Evolutionary conservation across 1,139 yeast genomes (phyloP).

Genomic region (Geotrichum carabidarum): DNA sequence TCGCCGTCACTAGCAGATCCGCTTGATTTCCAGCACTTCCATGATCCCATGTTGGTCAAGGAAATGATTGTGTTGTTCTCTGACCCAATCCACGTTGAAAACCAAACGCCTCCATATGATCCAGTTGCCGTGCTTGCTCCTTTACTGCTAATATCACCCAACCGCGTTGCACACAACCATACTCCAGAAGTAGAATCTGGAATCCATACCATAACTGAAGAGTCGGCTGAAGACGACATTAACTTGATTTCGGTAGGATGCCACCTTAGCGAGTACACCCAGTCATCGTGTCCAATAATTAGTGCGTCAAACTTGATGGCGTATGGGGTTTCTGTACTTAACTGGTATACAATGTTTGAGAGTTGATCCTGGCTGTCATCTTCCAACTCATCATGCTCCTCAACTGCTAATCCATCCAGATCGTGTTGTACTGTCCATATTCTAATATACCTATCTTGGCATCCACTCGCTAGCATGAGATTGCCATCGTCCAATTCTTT

Average conservation of each 20-base stretch:
- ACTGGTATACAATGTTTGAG: constrained; percentile 31
- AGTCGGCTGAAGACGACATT: constrained; percentile 86
- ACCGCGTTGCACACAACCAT: constrained; percentile 75
- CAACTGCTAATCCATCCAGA: constrained; percentile 33
- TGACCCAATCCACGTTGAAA: constrained; percentile 68
- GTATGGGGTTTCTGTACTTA: constrained; percentile 35
- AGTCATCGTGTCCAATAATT: constrained; percentile 96
- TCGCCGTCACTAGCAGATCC: not conserved
- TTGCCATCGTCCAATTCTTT: constrained; percentile 44
- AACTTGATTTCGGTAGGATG: constrained; percentile 50
- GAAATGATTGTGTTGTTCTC: constrained; percentile 68
- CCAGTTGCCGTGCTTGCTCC: constrained; percentile 99
- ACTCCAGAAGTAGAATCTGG: constrained; percentile 83
- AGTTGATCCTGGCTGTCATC: constrained; percentile 23
- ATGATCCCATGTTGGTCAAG: constrained; percentile 69
- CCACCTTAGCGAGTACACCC: constrained; percentile 89
- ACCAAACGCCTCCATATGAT: constrained; percentile 96
- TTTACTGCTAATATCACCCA: constrained; percentile 89
- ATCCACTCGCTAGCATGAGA: constrained; percentile 71
- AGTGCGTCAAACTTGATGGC: constrained; percentile 84
- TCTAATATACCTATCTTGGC: constrained; percentile 85
- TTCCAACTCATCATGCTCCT: constrained; percentile 19
- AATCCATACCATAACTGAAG: constrained; percentile 93
- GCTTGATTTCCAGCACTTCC: constrained; percentile 60
- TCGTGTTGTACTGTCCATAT: constrained; percentile 70